These are phyloP conservation scores for Phytophthora pisi DNA, from an alignment of 352 stramenopile genomes.

Conservation along the genomic window DNA sequence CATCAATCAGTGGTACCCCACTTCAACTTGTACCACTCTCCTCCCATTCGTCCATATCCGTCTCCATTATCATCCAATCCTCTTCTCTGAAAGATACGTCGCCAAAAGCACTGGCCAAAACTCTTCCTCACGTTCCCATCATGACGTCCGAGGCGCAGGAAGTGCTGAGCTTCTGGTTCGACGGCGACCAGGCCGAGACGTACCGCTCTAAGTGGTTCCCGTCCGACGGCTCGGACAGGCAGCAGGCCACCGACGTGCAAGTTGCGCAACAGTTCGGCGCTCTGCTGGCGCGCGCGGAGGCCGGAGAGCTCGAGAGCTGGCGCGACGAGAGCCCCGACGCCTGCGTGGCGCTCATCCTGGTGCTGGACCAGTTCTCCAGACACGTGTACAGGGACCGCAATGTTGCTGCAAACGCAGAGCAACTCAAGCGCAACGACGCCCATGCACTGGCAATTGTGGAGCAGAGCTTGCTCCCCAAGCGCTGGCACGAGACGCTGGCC, in stretches of 20 bases:
- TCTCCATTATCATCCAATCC: slow-evolving; percentile 16
- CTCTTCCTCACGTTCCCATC: background rate
- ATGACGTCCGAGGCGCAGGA: slow-evolving; percentile 31
- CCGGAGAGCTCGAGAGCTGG: slow-evolving; percentile 58
- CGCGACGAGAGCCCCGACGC: slow-evolving; percentile 30
- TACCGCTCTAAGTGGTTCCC: slow-evolving; percentile 75
- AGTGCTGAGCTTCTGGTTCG: slow-evolving; percentile 74
- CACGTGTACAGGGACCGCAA: slow-evolving; percentile 69
- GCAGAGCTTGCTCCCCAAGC: slow-evolving; percentile 44
- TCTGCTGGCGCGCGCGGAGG: slow-evolving; percentile 51
- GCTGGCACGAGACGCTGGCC: slow-evolving; percentile 60
- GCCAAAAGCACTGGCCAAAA: slow-evolving; percentile 24
- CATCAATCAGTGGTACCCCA: slow-evolving; percentile 11
- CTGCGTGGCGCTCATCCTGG: slow-evolving; percentile 79
- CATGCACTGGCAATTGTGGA: slow-evolving; percentile 52
- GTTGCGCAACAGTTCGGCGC: slow-evolving; percentile 46
- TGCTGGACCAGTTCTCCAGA: slow-evolving; percentile 89
- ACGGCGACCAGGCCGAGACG: slow-evolving; percentile 52
- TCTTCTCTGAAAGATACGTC: background rate
- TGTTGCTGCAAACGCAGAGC: slow-evolving; percentile 17
- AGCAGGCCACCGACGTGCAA: slow-evolving; percentile 48
- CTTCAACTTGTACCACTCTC: slow-evolving; percentile 29
- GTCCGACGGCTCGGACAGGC: slow-evolving; percentile 48
- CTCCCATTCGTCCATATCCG: slow-evolving; percentile 7
- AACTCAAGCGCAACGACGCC: slow-evolving; percentile 50